Evolutionary conservation across 768 basidiomycete genomes (phyloP).

Genomic region (Trametes sanguinea): DNA sequence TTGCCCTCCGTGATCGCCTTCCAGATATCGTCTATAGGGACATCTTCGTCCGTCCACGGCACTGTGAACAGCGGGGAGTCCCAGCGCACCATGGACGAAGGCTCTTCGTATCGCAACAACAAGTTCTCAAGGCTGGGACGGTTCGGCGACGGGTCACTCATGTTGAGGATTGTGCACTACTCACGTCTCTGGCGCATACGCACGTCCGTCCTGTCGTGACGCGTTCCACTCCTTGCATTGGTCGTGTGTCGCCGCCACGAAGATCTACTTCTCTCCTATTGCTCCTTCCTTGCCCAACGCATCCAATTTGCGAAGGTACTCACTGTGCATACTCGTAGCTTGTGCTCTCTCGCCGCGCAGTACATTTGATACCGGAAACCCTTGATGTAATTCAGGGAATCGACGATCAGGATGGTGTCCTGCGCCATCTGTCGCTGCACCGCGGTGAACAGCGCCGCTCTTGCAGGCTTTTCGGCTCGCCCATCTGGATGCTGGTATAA

Average conservation of each 20-base stretch:
- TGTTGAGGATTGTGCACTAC: slow-evolving; percentile 4
- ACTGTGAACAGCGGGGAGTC: slow-evolving; percentile 93
- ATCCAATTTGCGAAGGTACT: slow-evolving; percentile 28
- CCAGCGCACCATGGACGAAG: slow-evolving; percentile 98
- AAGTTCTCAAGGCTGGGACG: slow-evolving; percentile 77
- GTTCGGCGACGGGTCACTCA: too few species aligned
- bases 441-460: slow-evolving; percentile 81
- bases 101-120: slow-evolving; percentile 89
- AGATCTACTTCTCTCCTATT: slow-evolving; percentile 52
- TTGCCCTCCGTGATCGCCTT: slow-evolving; percentile 74
- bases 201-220: slow-evolving; percentile 44
- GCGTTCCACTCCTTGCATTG: slow-evolving; percentile 79
- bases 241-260: slow-evolving; percentile 73
- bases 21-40: slow-evolving; percentile 77
- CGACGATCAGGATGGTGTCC: slow-evolving; percentile 84
- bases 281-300: neutral
- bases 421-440: slow-evolving; percentile 71
- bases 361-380: slow-evolving; percentile 98
- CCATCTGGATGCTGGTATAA: slow-evolving; percentile 50
- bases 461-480: slow-evolving; percentile 83
- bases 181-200: slow-evolving; percentile 76
- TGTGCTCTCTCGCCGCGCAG: slow-evolving; percentile 89
- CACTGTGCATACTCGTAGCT: slow-evolving; percentile 86
- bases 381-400: slow-evolving; percentile 96
- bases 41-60: slow-evolving; percentile 66